phyloP scores from a whole-genome alignment of 1,284 basidiomycete genomes.

The Rhizopogon parksii region DNA sequence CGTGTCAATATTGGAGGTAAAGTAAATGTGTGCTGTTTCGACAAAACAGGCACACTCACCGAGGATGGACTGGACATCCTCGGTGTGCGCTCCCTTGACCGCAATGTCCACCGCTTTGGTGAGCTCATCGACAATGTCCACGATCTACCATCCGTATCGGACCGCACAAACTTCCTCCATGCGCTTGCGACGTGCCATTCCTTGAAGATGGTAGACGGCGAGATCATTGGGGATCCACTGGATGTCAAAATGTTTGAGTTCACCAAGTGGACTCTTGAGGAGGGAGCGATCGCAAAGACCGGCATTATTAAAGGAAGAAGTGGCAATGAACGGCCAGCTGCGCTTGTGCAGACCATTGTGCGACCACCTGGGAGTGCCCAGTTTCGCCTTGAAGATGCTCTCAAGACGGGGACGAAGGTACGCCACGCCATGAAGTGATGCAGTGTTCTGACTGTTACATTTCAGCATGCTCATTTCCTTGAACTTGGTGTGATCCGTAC shows the following conservation, averaged over 20 bases:
- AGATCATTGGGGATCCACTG: slow-evolving; percentile 90
- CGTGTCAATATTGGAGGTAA: slow-evolving; percentile 96
- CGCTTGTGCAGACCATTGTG: slow-evolving; percentile 95
- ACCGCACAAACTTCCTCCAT: slow-evolving; percentile 81
- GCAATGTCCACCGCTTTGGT: slow-evolving; percentile 73
- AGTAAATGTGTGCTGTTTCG: slow-evolving; percentile 97
- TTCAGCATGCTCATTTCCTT: slow-evolving; percentile 87
- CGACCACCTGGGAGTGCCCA: slow-evolving; percentile 87
- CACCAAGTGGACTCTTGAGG: slow-evolving; percentile 94
- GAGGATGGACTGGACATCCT: slow-evolving; percentile 98
- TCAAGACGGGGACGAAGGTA: slow-evolving; percentile 75
- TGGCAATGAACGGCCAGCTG: slow-evolving; percentile 69
- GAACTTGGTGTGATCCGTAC: slow-evolving; percentile 95
- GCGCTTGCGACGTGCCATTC: slow-evolving; percentile 96
- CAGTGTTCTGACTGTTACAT: slow-evolving; percentile 9
- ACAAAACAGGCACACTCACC: slow-evolving; percentile 98
- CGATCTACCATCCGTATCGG: slow-evolving; percentile 72
- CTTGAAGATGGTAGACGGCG: slow-evolving; percentile 85
- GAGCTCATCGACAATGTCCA: slow-evolving; percentile 86
- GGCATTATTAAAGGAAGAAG: slow-evolving; percentile 63
- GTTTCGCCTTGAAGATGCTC: slow-evolving; percentile 89
- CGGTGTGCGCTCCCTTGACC: slow-evolving; percentile 80
- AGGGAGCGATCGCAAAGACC: slow-evolving; percentile 69
- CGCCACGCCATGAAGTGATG: slow-evolving; percentile 13
- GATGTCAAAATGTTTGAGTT: slow-evolving; percentile 98